Evolutionary conservation across 768 basidiomycete species (phyloP), one percentile per base, ranked within the genome.

Genomic region (Boletus reticulatus): DNA sequence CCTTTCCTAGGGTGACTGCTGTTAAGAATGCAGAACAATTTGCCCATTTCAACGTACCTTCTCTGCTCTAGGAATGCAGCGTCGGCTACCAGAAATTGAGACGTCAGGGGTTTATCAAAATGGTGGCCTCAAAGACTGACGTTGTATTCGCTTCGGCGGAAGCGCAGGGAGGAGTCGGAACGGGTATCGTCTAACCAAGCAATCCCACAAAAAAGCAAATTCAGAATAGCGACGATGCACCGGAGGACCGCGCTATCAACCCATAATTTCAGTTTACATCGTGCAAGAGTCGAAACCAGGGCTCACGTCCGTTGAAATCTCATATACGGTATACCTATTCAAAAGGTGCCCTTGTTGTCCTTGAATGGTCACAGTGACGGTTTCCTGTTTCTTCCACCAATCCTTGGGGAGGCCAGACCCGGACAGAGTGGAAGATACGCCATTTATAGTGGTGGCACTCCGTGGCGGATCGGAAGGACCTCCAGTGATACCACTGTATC

Each of bases 301-400:
- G 39, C 86, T 69, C 60, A 92, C 91, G 50, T 92, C 87, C 22
- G 90, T 84, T 12, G 80, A 73, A 29, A 98, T 77, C 65, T 89
- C 85, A 68, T 96, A 98, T 4, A 93, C 85, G 53, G 83, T 89
- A 66, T 91, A 89, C 52, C 95, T 82, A 63, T 90, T 93, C 62
- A 96, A 73, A 62, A 96, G 88, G 73, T 95, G 95, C 3, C 94
- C 94, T 69, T 95, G 93, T 62, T 91, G 92, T 31, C 94, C 94
- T 43, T 90, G 75, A 46, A 94, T 78, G 43, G 78, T 81, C 39
- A 97, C 83, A 49, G 79, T 76, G 19, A 90, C 84, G 3, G 67
- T 79, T 70, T 93, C 89, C 67, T 90, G 84, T 59, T 77, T 85
- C 73, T 84, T 90, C 92, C 92, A 96, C 89, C 94, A 98, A 41